phyloP scores from a whole-genome alignment of 345 rosid species.

The Lepidium didymum region DNA sequence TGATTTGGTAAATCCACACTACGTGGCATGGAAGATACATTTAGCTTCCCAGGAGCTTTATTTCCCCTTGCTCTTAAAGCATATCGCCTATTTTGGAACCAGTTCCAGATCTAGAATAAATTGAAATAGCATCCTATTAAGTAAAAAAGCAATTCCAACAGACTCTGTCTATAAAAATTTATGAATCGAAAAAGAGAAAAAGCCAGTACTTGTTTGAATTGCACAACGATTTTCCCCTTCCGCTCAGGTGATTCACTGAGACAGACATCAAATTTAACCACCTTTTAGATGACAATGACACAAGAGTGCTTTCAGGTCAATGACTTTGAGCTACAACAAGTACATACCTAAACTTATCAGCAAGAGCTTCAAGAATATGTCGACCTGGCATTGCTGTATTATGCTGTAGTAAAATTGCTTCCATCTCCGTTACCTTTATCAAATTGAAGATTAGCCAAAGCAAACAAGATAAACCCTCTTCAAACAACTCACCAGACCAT shows the following conservation, averaged over 20 bases:
- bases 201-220: slow-evolving; percentile 81
- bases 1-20: slow-evolving; percentile 49
- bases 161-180: background rate
- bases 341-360: slow-evolving; percentile 82
- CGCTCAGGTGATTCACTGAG: slow-evolving; percentile 71
- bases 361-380: slow-evolving; percentile 68
- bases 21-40: slow-evolving; percentile 55
- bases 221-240: slow-evolving; percentile 78
- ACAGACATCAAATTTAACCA: slow-evolving; percentile 14
- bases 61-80: slow-evolving; percentile 79
- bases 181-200: background rate
- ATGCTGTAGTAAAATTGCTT: slow-evolving; percentile 73
- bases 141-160: background rate
- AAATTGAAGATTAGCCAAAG: slow-evolving; percentile 1
- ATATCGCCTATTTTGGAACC: slow-evolving; percentile 99
- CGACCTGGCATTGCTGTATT: slow-evolving; percentile 66
- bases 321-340: background rate
- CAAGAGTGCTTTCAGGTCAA: background rate
- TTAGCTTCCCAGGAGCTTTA: slow-evolving; percentile 77
- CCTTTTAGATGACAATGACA: slow-evolving; percentile 3
- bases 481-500: background rate
- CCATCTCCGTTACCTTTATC: slow-evolving; percentile 94
- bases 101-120: slow-evolving; percentile 78
- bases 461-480: slow-evolving; percentile 5
- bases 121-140: background rate